Base-by-base conservation (phyloP, 306 rosid species). In the Quercus gilva region DNA sequence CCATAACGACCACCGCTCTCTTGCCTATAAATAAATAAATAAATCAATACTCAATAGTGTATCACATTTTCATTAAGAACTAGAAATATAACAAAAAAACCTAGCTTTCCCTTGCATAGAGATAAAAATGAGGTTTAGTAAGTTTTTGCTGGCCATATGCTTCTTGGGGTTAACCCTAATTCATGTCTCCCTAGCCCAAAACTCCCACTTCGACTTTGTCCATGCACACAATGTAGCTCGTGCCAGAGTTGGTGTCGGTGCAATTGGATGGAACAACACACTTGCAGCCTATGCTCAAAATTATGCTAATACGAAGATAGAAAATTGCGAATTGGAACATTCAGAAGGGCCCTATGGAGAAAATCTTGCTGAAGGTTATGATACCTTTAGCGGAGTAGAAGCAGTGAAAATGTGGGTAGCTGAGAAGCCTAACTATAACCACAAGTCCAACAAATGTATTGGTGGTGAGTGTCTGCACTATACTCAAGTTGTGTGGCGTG, bases 341-440 rank as follows among this genome's bases (percentile, higher is more conserved):
- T 93, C 94, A 0, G 31, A 13, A 9, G 96, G 96, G 0, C 94
- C 91, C 1, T 93, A 26, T 15, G 94, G 96, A 0, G 97, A 92
- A 85, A 88, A 89, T 63, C 25, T 92, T 0, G 91, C 92, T 0
- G 90, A 68, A 64, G 91, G 90, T 0, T 88, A 80, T 1, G 90
- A 78, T 0, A 73, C 73, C 13, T 79, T 91, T 81, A 82, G 29
- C 0, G 91, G 85, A 0, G 31, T 74, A 0, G 87, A 88, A 1
- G 89, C 97, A 0, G 92, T 86, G 5, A 87, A 78, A 82, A 80
- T 86, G 45, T 92, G 96, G 96, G 68, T 86, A 3, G 73, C 80
- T 0, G 97, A 92, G 86, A 84, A 88, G 78, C 83, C 85, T 0
- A 1, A 84, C 72, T 91, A 92, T 35, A 81, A 89, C 33, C 8